phyloP scores from a whole-genome alignment of 345 rosid genomes.

The Hibiscus trionum region DNA sequence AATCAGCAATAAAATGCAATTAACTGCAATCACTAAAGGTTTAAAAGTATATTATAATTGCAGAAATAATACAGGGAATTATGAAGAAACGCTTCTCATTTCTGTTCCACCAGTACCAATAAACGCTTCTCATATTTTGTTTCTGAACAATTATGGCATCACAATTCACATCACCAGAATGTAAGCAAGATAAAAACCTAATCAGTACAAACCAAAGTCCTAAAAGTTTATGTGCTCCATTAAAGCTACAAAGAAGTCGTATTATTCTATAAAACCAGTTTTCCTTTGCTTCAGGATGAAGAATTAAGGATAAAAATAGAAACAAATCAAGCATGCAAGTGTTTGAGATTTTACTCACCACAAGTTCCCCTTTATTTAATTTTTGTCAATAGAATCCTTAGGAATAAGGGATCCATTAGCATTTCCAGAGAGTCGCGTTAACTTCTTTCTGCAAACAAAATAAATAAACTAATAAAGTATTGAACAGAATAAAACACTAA shows the following conservation, averaged over 20 bases:
- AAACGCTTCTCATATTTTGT: background rate
- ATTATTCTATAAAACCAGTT: background rate
- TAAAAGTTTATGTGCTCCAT: background rate
- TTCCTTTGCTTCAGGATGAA: background rate
- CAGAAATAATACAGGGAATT: background rate
- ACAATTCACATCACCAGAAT: background rate
- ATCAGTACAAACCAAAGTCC: background rate
- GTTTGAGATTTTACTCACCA: conserved; percentile 41
- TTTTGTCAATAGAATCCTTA: conserved; percentile 48
- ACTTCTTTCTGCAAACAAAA: conserved; percentile 54
- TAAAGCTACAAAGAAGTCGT: background rate
- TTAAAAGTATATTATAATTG: background rate
- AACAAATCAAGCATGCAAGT: background rate
- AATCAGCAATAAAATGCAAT: background rate
- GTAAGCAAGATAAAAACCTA: background rate
- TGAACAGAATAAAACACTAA: background rate
- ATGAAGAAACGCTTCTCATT: background rate
- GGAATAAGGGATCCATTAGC: conserved; percentile 68
- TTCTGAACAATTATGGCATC: background rate
- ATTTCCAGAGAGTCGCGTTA: conserved; percentile 56
- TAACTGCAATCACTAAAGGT: background rate
- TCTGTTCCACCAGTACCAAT: too few relatives aligned
- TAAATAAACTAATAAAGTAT: background rate
- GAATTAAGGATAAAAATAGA: background rate
- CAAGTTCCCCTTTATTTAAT: conserved; percentile 49